phyloP scores from a whole-genome alignment of 2,329 filamentous ascomycete genomes.

The Botrytis tulipae region DNA sequence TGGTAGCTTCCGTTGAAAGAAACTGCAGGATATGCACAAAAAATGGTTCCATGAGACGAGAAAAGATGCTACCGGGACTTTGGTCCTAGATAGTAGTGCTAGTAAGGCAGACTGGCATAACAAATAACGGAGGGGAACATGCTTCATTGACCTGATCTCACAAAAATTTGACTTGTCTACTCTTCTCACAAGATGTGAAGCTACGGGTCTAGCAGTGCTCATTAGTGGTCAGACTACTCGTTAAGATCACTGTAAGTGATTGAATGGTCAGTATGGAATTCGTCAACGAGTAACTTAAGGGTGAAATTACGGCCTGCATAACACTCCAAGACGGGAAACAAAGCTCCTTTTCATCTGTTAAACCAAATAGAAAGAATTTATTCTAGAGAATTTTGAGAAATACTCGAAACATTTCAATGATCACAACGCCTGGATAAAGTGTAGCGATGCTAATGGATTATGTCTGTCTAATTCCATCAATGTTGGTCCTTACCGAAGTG shows the following conservation, averaged over 20 bases:
- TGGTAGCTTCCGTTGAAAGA: neutral
- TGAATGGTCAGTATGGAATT: neutral
- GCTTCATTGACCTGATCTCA: neutral
- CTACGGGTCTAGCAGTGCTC: neutral
- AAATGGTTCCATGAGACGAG: neutral
- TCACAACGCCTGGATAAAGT: neutral
- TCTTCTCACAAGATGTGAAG: neutral
- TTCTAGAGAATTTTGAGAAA: accelerated
- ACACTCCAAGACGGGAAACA: neutral
- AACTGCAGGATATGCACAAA: neutral
- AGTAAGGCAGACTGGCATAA: neutral
- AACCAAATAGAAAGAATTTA: neutral
- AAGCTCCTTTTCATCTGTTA: neutral
- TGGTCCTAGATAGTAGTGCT: neutral
- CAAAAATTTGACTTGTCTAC: neutral
- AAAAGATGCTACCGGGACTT: neutral
- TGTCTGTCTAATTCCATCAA: neutral
- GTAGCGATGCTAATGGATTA: too few species aligned
- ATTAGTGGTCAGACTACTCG: neutral
- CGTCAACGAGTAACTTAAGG: neutral
- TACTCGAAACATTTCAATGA: neutral
- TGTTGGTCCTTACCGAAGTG: accelerated
- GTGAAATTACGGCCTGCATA: neutral
- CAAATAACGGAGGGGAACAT: neutral
- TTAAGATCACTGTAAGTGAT: neutral